phyloP scores from a whole-genome alignment of 345 rosid genomes.

The Murraya paniculata region DNA sequence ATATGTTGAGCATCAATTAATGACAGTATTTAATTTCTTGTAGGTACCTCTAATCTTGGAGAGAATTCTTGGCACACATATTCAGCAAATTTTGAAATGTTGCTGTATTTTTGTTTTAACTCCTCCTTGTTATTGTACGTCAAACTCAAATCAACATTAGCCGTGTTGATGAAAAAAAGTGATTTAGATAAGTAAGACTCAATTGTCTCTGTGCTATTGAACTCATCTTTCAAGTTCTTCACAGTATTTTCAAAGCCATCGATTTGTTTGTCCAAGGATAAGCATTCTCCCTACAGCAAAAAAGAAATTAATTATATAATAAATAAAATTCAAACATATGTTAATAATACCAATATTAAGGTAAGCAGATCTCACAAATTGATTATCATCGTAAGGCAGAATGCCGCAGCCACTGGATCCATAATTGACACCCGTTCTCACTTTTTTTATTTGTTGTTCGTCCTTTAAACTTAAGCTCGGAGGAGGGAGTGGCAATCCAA shows the following conservation, averaged over 20 bases:
- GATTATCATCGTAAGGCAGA: not conserved
- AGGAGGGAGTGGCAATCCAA: conserved; percentile 5
- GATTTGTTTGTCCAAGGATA: not conserved
- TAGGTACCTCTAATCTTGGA: not conserved
- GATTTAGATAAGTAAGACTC: not conserved
- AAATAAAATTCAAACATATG: no score
- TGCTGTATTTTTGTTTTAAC: not conserved
- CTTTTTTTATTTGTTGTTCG: not conserved
- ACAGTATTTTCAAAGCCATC: not conserved
- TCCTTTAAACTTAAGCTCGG: not conserved
- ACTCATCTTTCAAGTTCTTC: not conserved
- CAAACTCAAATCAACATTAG: not conserved
- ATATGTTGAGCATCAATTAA: not conserved
- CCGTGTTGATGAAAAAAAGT: not conserved
- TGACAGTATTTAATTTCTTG: not conserved
- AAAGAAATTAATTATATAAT: no score
- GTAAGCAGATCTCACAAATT: not conserved
- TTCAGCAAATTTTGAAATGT: not conserved
- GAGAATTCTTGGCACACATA: not conserved
- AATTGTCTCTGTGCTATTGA: not conserved
- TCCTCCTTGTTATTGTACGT: not conserved
- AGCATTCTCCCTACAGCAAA: not conserved
- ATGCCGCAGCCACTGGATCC: not conserved
- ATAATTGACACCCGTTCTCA: not conserved
- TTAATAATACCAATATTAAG: no score